Conservation (phyloP, 768 basidiomycete species). For the Hemileccinum impolitum region DNA sequence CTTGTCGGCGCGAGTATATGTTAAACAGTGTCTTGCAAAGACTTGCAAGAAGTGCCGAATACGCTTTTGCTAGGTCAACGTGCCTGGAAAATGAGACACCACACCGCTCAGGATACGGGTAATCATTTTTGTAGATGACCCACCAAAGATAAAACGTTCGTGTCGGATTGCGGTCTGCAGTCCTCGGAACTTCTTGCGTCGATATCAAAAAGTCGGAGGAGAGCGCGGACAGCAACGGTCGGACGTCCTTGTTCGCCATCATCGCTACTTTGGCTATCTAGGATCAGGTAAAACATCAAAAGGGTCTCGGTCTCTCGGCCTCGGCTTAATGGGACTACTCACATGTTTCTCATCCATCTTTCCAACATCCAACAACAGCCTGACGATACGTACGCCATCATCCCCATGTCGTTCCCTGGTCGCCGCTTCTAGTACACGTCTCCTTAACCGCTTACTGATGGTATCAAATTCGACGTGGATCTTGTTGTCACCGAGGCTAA, state of each 20-base stretch:
- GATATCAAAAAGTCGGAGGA: slow-evolving; percentile 81
- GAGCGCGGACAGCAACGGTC: slow-evolving; percentile 74
- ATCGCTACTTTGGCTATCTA: slow-evolving; percentile 92
- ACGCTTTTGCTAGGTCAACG: slow-evolving; percentile 82
- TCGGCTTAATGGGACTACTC: slow-evolving; percentile 15
- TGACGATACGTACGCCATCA: slow-evolving; percentile 78
- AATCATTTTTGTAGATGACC: slow-evolving; percentile 10
- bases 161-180: slow-evolving; percentile 83
- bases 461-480: slow-evolving; percentile 79
- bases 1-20: slow-evolving; percentile 65
- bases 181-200: slow-evolving; percentile 90
- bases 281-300: slow-evolving; percentile 1
- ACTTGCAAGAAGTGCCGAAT: slow-evolving; percentile 68
- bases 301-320: background rate
- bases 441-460: slow-evolving; percentile 62
- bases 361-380: slow-evolving; percentile 73
- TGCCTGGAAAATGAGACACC: slow-evolving; percentile 56
- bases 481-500: slow-evolving; percentile 67
- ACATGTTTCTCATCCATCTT: slow-evolving; percentile 97
- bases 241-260: slow-evolving; percentile 86
- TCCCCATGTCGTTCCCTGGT: slow-evolving; percentile 81
- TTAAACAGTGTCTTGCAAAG: slow-evolving; percentile 92
- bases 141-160: slow-evolving; percentile 93
- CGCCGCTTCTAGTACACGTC: slow-evolving; percentile 71
- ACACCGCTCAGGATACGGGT: background rate